Conservation (phyloP, 169 alveolate species). For the Plasmodium knowlesi region DNA sequence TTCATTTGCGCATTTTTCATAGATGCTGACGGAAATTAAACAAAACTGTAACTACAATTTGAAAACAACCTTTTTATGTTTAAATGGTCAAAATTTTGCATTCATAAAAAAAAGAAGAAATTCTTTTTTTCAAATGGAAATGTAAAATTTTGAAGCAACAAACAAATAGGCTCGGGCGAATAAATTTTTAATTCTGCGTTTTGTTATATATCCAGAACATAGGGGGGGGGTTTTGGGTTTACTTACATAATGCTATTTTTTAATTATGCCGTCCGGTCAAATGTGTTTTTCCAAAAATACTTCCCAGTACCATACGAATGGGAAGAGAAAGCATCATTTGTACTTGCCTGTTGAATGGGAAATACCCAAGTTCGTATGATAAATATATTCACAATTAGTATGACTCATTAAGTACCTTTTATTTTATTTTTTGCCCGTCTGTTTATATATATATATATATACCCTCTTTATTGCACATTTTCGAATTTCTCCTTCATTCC, state of each 20-base stretch:
- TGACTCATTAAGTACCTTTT: background rate
- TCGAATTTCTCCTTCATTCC: background rate
- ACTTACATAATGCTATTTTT: background rate
- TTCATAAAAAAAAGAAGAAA: background rate
- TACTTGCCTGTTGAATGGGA: background rate
- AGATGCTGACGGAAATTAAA: background rate
- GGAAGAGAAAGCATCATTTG: background rate
- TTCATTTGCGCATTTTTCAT: background rate
- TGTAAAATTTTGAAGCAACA: background rate
- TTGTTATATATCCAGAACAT: background rate
- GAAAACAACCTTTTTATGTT: background rate
- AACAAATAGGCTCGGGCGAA: background rate
- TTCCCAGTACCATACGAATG: background rate
- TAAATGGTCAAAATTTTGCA: background rate
- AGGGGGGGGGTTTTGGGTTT: background rate
- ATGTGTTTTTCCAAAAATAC: background rate
- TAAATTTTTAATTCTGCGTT: background rate
- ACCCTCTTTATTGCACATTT: background rate
- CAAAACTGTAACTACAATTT: background rate
- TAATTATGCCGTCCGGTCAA: background rate
- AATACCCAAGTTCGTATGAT: background rate
- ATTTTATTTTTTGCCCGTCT: background rate
- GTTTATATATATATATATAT: background rate
- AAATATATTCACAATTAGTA: background rate
- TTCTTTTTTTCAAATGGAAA: background rate